Evolutionary conservation across 345 rosid genomes (phyloP), one percentile per base, ranked within the genome.

Genomic region (Capsella bursapastoris): DNA sequence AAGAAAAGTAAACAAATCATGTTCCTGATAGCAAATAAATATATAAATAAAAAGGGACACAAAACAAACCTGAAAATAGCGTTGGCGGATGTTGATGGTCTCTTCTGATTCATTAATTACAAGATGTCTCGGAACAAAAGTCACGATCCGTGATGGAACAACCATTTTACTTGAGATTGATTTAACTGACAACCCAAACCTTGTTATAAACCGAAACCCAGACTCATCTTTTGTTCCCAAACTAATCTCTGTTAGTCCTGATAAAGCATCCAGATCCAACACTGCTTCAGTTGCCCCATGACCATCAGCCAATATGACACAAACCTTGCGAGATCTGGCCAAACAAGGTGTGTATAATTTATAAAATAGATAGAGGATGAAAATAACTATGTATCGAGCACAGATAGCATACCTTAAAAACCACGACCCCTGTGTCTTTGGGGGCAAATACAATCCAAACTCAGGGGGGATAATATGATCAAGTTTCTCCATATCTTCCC

Each of bases 231-330:
- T 81, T 65, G 75, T 80, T 80, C 85, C 91, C 79, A 91, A 80
- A 82, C 86, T 84, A 79, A 88, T 63, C 80, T 93, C 98, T 60
- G 98, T 84, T 60, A 83, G 86, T 75, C 96, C 98, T 68, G 98
- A 93, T 72, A 93, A 78, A 71, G 90, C 82, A 83, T 88, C 96
- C 73, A 93, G 80, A 84, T 93, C 90, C 68, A 93, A 66, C 73
- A 79, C 34, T 63, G 91, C 82, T 82, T 88, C 88, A 37, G 84
- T 85, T 67, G 86, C 77, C 31, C 51, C 83, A 78, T 34, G 61
- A 64, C 80, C 76, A 75, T 87, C 87, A 38, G 83, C 83, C 84
- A 88, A 43, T 69, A 72, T 88, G 74, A 93, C 79, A 43, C 37
- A 78, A 53, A 86, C 50, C 83, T 86, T 88, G 76, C 80, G 85